Conservation (phyloP, 306 rosid species). For the Pyrus bretschneideri region DNA sequence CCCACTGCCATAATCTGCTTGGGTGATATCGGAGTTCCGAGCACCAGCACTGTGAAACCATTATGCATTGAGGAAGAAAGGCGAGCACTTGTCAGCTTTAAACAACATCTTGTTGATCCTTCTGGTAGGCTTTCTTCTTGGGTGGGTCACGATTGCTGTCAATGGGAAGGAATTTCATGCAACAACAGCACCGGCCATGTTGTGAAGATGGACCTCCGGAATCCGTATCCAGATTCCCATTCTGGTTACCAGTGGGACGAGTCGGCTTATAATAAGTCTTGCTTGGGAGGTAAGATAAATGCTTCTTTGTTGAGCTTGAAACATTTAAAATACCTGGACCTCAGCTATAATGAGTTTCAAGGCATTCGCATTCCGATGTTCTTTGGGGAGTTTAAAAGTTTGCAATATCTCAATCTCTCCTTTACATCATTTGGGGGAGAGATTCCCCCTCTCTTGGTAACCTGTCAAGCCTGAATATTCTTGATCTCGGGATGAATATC, state of each 20-base stretch:
- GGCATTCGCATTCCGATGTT: neutral
- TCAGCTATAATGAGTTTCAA: fast-evolving
- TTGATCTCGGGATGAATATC: fast-evolving
- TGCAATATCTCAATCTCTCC: neutral
- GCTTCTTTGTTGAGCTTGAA: neutral
- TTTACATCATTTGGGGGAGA: neutral
- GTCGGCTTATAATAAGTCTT: neutral
- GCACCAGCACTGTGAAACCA: neutral
- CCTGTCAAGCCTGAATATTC: no score
- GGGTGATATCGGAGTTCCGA: no score
- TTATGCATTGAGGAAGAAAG: conserved; percentile 23
- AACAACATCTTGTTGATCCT: conserved; percentile 28
- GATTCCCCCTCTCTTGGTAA: neutral
- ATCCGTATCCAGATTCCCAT: no score
- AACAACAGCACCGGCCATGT: no score
- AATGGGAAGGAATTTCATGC: conserved; percentile 23
- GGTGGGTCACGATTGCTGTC: conserved; percentile 24
- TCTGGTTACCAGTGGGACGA: fast-evolving
- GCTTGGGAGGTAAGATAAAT: neutral
- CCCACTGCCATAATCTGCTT: no score
- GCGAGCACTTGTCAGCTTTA: conserved; percentile 28
- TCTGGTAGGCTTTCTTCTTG: conserved; percentile 27
- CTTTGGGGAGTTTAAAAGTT: neutral
- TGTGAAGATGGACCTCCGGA: no score
- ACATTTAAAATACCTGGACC: neutral